phyloP scores from a whole-genome alignment of 352 stramenopile genomes.

The Phytophthora multivora region DNA sequence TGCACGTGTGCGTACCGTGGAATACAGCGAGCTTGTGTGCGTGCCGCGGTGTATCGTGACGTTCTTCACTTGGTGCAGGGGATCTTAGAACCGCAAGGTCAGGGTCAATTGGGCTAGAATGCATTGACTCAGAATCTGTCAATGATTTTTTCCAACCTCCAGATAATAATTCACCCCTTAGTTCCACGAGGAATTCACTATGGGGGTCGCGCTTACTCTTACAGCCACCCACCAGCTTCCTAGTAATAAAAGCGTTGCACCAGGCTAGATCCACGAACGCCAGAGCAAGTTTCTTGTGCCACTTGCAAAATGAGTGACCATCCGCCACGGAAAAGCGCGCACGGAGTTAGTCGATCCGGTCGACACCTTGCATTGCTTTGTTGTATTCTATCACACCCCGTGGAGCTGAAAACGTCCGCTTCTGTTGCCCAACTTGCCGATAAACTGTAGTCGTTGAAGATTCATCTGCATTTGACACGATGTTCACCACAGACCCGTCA shows the following conservation, averaged over 20 bases:
- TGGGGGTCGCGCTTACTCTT: neutral
- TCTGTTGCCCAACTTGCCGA: neutral
- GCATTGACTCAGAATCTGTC: neutral
- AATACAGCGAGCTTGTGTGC: neutral
- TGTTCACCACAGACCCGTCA: neutral
- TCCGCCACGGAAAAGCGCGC: neutral
- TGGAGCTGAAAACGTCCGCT: neutral
- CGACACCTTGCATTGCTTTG: neutral
- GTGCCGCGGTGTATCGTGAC: neutral
- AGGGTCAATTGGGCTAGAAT: neutral
- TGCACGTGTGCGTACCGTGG: neutral
- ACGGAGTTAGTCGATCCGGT: neutral
- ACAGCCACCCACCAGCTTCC: neutral
- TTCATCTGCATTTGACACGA: slow-evolving; percentile 2
- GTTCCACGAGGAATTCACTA: neutral
- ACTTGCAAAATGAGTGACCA: neutral
- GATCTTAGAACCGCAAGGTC: neutral
- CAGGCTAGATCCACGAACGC: neutral
- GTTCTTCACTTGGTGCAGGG: neutral
- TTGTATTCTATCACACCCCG: neutral
- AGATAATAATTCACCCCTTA: neutral
- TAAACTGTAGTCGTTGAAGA: neutral
- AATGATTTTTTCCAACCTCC: neutral
- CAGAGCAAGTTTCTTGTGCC: neutral
- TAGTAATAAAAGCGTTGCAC: neutral